Evolutionary conservation across 495 filamentous ascomycete genomes (phyloP), one percentile per base, ranked within the genome.

Genomic region (Tuber melanosporum): DNA sequence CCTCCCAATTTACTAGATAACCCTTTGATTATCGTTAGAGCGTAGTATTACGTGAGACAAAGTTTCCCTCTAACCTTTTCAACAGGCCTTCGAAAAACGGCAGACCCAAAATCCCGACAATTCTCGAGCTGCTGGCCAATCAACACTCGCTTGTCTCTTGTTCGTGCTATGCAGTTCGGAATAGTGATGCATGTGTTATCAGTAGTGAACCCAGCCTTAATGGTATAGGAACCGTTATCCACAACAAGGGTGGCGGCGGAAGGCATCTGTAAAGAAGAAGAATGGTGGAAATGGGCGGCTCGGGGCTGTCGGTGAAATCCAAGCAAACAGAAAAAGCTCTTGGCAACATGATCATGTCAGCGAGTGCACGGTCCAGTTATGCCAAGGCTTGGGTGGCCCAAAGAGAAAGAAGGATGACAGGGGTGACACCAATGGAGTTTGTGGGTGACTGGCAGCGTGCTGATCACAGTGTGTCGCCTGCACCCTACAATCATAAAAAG

Each of bases 1-100:
- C 92, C 83, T 98, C 96, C 95, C 95, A 99, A 82, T 97, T 98
- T 71, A 97, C 93, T 52, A 97, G 87, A 83, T 92, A 98, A 44
- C 95, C 95, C 85, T 82, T 42, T 2, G 42, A 75, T 36, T 46
- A 22, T 42, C 45, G 20, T 26, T 20, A 49, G 79, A 32, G 80
- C 19, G n/a, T 39, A 62, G 20, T 44, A 39, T 57, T 43, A 52
- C 39, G 26, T n/a, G n/a, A 69, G n/a, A n/a, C 36, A 74, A 9
- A 10, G 26, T 12, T 39, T 39, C 0, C 44, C 46, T 10, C 72
- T 39, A 20, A 80, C 78, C 77, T 95, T 97, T 86, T 99, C 95
- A 36, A 98, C 92, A 0, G 95, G 95, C 19, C 95, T 89, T 49
- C 94, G 89, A 81, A 97, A 97, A 20, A 88, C 87, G 76, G 95